phyloP scores from a whole-genome alignment of 2,329 filamentous ascomycete genomes.

The Diaporthe sp. region DNA sequence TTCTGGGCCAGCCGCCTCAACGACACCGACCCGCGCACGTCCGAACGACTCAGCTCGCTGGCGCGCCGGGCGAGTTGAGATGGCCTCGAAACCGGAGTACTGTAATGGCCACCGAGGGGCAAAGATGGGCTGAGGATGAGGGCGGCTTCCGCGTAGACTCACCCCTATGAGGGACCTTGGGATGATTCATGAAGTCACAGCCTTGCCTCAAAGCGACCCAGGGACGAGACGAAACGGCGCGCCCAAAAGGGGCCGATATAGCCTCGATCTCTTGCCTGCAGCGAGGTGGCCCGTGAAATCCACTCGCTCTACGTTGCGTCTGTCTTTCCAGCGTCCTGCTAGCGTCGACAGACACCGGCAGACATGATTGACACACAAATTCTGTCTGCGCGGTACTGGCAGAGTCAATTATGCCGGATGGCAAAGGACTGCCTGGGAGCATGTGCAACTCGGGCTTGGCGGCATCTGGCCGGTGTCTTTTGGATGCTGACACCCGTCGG shows the following conservation, averaged over 20 bases:
- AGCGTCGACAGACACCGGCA: background rate
- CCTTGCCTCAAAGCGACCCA: slow-evolving; percentile 17
- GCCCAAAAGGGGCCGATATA: background rate
- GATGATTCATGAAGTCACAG: slow-evolving; percentile 26
- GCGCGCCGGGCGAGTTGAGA: slow-evolving; percentile 20
- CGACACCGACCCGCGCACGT: background rate
- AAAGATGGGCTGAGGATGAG: slow-evolving; percentile 23
- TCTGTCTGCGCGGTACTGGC: background rate
- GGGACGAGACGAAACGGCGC: slow-evolving; percentile 26
- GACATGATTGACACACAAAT: slow-evolving; percentile 1
- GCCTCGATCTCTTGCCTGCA: slow-evolving; percentile 19
- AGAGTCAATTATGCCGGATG: background rate
- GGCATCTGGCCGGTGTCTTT: slow-evolving; percentile 13
- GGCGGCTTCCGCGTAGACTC: slow-evolving; percentile 21
- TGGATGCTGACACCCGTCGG: slow-evolving; percentile 23
- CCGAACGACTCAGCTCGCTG: slow-evolving; percentile 3
- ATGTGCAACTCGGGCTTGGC: background rate
- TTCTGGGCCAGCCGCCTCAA: slow-evolving; percentile 14
- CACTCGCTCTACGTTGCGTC: background rate
- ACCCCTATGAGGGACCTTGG: background rate
- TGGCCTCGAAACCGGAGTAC: slow-evolving; percentile 31
- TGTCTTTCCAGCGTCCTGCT: background rate
- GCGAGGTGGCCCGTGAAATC: background rate
- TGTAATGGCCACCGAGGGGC: slow-evolving; percentile 12
- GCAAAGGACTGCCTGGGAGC: background rate